Percentiles rank a stretch among this genome's conserved stretches.
Conservation (phyloP, 2,329 filamentous ascomycete genomes). For the Botryotinia globosa region DNA sequence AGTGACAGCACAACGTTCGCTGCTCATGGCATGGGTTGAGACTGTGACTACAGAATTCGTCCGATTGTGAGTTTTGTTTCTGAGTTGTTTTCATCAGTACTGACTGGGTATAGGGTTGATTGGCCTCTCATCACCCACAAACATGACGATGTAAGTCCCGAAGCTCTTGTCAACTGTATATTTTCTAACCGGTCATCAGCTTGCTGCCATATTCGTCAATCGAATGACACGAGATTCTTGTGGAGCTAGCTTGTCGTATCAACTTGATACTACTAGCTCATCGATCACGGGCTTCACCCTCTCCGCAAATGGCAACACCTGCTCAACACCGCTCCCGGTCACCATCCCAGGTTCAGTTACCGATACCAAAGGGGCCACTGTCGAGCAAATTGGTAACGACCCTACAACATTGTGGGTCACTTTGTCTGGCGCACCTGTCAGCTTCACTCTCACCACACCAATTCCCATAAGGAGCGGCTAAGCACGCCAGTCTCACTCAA, state of each 20-base stretch:
- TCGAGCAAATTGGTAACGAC: conserved; percentile 52
- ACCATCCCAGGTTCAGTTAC: conserved; percentile 39
- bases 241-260: conserved; percentile 28
- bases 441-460: conserved; percentile 39
- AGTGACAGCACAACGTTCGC: conserved; percentile 14
- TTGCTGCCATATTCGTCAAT: conserved; percentile 44
- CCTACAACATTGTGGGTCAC: conserved; percentile 51
- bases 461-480: conserved; percentile 12
- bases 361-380: conserved; percentile 25
- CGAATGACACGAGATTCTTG: conserved; percentile 40
- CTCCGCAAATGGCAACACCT: conserved; percentile 43
- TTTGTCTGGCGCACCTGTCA: conserved; percentile 46
- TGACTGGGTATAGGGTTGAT: conserved; percentile 26
- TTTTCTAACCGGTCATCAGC: conserved; percentile 19
- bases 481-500: background rate
- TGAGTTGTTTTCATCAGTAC: background rate
- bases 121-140: conserved; percentile 55
- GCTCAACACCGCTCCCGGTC: conserved; percentile 30
- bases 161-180: background rate
- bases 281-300: conserved; percentile 32
- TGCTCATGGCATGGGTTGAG: conserved; percentile 21
- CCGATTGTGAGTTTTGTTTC: conserved; percentile 18
- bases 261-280: conserved; percentile 21
- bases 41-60: conserved; percentile 20
- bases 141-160: conserved; percentile 51